phyloP scores from a whole-genome alignment of 2,329 filamentous ascomycete species.

The Escovopsis sp. region DNA sequence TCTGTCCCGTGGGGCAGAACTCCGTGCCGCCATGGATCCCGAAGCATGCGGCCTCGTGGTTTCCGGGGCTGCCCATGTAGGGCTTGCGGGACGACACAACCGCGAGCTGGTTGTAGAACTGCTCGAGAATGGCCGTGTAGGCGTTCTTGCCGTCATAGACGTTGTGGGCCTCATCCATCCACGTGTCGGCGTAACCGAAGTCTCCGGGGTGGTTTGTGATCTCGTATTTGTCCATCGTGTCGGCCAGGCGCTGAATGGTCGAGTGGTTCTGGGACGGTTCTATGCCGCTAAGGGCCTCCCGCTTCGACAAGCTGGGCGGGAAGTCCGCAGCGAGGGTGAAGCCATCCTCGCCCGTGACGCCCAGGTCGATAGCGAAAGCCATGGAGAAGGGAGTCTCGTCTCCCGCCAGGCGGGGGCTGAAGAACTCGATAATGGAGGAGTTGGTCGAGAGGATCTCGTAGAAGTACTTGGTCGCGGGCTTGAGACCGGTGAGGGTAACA shows the following conservation, averaged over 20 bases:
- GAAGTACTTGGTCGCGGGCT: slow-evolving; percentile 41
- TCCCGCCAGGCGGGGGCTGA: slow-evolving; percentile 37
- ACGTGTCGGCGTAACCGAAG: slow-evolving; percentile 45
- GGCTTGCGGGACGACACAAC: slow-evolving; percentile 36
- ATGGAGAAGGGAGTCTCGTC: slow-evolving; percentile 39
- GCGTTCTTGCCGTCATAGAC: slow-evolving; percentile 32
- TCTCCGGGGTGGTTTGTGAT: slow-evolving; percentile 40
- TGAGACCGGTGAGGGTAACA: slow-evolving; percentile 30
- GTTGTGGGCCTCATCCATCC: slow-evolving; percentile 32
- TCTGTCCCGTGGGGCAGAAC: slow-evolving; percentile 36
- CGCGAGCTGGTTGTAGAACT: slow-evolving; percentile 30
- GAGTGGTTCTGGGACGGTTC: slow-evolving; percentile 41
- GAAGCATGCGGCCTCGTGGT: slow-evolving; percentile 42
- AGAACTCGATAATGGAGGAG: slow-evolving; percentile 36
- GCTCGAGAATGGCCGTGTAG: slow-evolving; percentile 41
- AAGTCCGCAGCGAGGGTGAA: slow-evolving; percentile 24
- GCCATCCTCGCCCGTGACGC: slow-evolving; percentile 27
- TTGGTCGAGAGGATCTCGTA: slow-evolving; percentile 45
- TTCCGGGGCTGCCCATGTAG: slow-evolving; percentile 33
- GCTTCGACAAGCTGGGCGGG: slow-evolving; percentile 26
- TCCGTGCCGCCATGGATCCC: slow-evolving; percentile 23
- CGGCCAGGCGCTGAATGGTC: slow-evolving; percentile 39
- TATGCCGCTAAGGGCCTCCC: slow-evolving; percentile 32
- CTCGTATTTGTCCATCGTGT: slow-evolving; percentile 39
- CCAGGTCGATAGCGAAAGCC: slow-evolving; percentile 34